phyloP scores from a whole-genome alignment of 1,139 yeast genomes.

The Taphrina wiesneri region DNA sequence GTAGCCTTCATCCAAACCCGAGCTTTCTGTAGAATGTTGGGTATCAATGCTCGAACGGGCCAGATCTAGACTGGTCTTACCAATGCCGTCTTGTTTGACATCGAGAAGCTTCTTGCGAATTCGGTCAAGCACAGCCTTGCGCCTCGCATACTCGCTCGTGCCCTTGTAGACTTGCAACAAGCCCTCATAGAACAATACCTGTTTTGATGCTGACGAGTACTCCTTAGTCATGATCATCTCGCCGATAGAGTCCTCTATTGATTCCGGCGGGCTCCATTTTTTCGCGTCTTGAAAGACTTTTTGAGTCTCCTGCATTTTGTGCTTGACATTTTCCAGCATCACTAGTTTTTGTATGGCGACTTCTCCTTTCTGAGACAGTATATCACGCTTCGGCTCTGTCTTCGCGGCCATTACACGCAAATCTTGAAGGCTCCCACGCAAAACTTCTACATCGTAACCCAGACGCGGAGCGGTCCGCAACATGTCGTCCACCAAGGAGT shows the following conservation, averaged over 20 bases:
- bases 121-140: slow-evolving; percentile 16
- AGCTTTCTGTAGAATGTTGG: slow-evolving; percentile 6
- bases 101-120: slow-evolving; percentile 11
- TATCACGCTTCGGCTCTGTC: slow-evolving; percentile 19
- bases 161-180: slow-evolving; percentile 24
- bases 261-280: slow-evolving; percentile 27
- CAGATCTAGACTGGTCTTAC: not conserved
- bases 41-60: slow-evolving; percentile 2
- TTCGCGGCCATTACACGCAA: not conserved
- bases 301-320: slow-evolving; percentile 19
- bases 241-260: slow-evolving; percentile 17
- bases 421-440: slow-evolving; percentile 8
- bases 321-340: slow-evolving; percentile 18
- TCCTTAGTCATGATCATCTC: slow-evolving; percentile 5
- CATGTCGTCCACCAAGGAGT: slow-evolving; percentile 19
- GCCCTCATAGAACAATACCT: slow-evolving; percentile 7
- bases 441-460: slow-evolving; percentile 20
- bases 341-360: slow-evolving; percentile 21
- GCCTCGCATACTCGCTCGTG: slow-evolving; percentile 25
- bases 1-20: slow-evolving; percentile 7
- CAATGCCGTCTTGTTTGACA: slow-evolving; percentile 3
- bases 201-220: not conserved
- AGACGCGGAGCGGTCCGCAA: slow-evolving; percentile 26
- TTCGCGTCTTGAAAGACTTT: slow-evolving; percentile 16
- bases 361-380: not conserved